These are phyloP conservation scores for Russula sp. DNA, from an alignment of 768 basidiomycete species.

Conservation along the genomic window DNA sequence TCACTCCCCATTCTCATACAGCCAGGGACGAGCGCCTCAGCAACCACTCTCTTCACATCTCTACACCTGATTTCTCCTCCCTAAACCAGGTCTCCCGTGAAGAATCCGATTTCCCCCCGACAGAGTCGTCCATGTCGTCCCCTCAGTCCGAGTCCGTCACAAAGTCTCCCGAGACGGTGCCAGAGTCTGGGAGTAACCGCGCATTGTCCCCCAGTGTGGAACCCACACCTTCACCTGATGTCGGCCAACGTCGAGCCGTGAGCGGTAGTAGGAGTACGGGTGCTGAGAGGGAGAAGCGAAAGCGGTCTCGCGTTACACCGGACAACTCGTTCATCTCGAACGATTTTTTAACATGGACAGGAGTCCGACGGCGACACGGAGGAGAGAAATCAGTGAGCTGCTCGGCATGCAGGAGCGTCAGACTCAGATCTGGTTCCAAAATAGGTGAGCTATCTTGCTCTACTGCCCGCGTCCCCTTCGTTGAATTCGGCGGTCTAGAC, in stretches of 20 bases:
- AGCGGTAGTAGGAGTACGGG: conserved; percentile 30
- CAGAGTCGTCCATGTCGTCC: conserved; percentile 27
- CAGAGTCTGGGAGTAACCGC: conserved; percentile 20
- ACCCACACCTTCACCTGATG: conserved; percentile 23
- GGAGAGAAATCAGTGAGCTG: conserved; percentile 69
- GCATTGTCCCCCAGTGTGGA: conserved; percentile 24
- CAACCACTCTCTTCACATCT: conserved; percentile 7
- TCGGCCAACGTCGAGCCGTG: conserved; percentile 18
- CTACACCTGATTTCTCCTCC: conserved; percentile 8
- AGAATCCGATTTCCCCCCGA: conserved; percentile 12
- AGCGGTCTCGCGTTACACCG: conserved; percentile 74
- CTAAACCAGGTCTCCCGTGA: conserved; percentile 9
- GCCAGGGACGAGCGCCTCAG: conserved; percentile 28
- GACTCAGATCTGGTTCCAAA: conserved; percentile 90
- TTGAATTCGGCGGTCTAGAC: conserved; percentile 42
- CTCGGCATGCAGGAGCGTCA: conserved; percentile 84
- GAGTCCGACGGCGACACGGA: conserved; percentile 65
- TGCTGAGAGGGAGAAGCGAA: conserved; percentile 54
- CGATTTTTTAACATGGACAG: conserved; percentile 64
- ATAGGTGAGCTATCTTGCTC: conserved; percentile 49
- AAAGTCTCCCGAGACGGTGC: conserved; percentile 22
- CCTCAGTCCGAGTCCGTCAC: conserved; percentile 23
- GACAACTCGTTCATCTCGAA: conserved; percentile 79
- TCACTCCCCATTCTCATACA: conserved; percentile 1
- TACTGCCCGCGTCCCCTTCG: conserved; percentile 7